Evolutionary conservation across 1,139 yeast genomes (phyloP), one percentile per base, ranked within the genome.

Genomic region (Wickerhamomyces sp.): DNA sequence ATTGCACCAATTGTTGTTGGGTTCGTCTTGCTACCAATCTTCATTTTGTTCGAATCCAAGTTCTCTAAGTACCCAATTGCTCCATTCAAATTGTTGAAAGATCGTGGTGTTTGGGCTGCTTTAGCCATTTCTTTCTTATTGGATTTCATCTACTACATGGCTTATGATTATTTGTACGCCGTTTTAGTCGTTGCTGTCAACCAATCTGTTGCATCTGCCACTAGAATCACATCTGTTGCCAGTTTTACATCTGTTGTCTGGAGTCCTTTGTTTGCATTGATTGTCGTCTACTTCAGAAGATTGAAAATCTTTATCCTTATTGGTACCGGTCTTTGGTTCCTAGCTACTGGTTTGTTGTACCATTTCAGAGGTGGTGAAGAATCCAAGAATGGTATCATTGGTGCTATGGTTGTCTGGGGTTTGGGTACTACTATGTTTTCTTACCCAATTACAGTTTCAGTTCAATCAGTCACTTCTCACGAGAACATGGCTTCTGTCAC

Each of bases 381-480:
- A 22, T 52, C 74, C 23, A 64, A 66, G 38, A 44, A 62, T 25
- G 89, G 89, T 46, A 67, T 81, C 38, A 77, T 82, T 52, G 89
- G 84, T 26, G 74, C 78, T 18, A 66, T 77, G 47, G 73, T 79
- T 53, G 59, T 80, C 23, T 64, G 80, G 62, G 91, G 89, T 57
- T 64, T 82, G 36, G 86, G 87, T 48, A 82, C 85, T 32, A 83
- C 85, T 9, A 68, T 81, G 56, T 78, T 78, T 62, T 75, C 85
- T 16, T 79, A 78, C 52, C 73, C 85, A 21, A 69, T 78, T 14
- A 83, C 75, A 49, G 81, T 77, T 5, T 73, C 85, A 13, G 70
- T 80, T 42, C 79, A 78, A 49, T 59, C 85, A 2, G 70, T 72
- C 38, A 74, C 81, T 19, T 69, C 72, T 39, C 84, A 77, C 54